These are phyloP conservation scores for Microsporum audouinii DNA, from an alignment of 2,329 filamentous ascomycete genomes.

Conservation along the genomic window DNA sequence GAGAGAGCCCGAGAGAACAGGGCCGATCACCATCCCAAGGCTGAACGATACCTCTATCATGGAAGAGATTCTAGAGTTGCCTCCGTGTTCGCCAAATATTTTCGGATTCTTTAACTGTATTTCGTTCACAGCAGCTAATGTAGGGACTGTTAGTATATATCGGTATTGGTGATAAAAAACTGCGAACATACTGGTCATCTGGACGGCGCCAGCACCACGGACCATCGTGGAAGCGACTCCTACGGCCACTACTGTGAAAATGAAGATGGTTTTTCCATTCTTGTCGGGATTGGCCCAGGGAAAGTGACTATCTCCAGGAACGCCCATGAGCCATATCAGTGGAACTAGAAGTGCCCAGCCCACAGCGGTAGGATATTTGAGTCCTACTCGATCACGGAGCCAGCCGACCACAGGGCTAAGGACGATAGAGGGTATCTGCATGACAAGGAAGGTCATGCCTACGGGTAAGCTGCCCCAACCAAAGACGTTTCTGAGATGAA, in stretches of 20 bases:
- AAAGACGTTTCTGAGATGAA: background rate
- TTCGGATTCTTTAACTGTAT: background rate
- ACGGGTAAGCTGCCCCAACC: background rate
- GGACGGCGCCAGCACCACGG: background rate
- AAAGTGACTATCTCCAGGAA: background rate
- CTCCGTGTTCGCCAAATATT: background rate
- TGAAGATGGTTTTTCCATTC: background rate
- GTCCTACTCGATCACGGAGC: background rate
- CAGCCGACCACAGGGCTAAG: background rate
- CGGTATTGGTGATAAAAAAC: background rate
- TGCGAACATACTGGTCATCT: background rate
- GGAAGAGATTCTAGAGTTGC: background rate
- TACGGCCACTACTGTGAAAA: background rate
- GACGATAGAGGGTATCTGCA: background rate
- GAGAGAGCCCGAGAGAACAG: background rate
- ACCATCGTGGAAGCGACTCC: background rate
- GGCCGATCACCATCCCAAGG: background rate
- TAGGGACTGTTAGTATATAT: background rate
- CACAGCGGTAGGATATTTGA: background rate
- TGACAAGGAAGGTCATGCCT: background rate
- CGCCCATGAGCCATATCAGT: background rate
- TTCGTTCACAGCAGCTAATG: background rate
- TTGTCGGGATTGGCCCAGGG: background rate
- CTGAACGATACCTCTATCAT: background rate
- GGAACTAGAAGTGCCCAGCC: background rate